These are phyloP conservation scores for Mycena floridula DNA, from an alignment of 768 basidiomycete species.

Conservation along the genomic window DNA sequence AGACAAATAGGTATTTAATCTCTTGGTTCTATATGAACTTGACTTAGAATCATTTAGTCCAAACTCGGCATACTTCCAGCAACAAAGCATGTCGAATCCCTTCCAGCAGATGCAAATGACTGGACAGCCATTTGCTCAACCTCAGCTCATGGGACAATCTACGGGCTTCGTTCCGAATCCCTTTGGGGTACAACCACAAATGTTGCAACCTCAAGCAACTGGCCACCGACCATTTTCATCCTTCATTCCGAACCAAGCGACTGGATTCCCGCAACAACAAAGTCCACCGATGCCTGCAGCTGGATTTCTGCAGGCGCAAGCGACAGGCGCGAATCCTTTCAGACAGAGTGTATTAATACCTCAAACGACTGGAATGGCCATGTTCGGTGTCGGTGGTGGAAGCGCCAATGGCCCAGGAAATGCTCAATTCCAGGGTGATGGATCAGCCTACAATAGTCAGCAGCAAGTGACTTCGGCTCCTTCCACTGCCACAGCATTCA, in stretches of 20 bases:
- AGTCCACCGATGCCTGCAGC: slow-evolving; percentile 37
- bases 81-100: slow-evolving; percentile 65
- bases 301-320: slow-evolving; percentile 42
- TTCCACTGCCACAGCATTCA: slow-evolving; percentile 10
- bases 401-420: slow-evolving; percentile 7
- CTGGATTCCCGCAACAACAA: slow-evolving; percentile 26
- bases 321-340: slow-evolving; percentile 76
- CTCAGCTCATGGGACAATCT: slow-evolving; percentile 43
- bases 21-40: neutral
- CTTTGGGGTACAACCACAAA: slow-evolving; percentile 29
- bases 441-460: slow-evolving; percentile 13
- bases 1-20: slow-evolving; percentile 39
- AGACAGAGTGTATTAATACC: slow-evolving; percentile 70
- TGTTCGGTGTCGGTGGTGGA: slow-evolving; percentile 27
- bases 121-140: slow-evolving; percentile 35
- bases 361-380: slow-evolving; percentile 53
- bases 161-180: slow-evolving; percentile 54
- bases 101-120: slow-evolving; percentile 58
- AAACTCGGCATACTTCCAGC: slow-evolving; percentile 44
- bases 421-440: too few relatives aligned
- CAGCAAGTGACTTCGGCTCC: slow-evolving; percentile 10
- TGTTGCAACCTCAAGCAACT: slow-evolving; percentile 27
- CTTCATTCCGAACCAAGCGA: slow-evolving; percentile 51
- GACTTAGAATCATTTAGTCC: slow-evolving; percentile 28
- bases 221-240: slow-evolving; percentile 48